Base-by-base conservation (phyloP, 345 rosid genomes). In the Zanthoxylum bungeanum region DNA sequence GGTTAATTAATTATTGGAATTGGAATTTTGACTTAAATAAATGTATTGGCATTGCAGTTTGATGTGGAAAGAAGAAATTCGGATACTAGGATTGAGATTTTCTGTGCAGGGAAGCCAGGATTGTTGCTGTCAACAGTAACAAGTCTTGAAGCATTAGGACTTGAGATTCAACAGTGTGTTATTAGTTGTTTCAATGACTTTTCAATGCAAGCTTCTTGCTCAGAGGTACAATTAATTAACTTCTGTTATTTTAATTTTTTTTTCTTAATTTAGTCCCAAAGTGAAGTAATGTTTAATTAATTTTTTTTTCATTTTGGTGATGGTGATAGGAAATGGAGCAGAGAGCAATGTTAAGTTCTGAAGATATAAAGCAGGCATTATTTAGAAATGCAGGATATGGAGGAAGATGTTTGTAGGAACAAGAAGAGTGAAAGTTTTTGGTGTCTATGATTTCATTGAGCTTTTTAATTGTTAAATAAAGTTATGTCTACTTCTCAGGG, bases 111-210 rank as follows among this genome's bases (percentile, higher is more conserved):
- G 0, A 92, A 85, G 79, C 98, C 97, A 40, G 97, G 98, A 44
- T 39, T 94, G 76, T 69, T 92, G 82, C 68, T 89, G 42, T 87
- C 98, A 46, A 90, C 98, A 24, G 91, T 90, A 39, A 80, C 68
- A 79, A 92, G 98, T 49, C 78, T 94, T 66, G 98, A 94, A 80
- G 87, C 91, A 61, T 72, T 90, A 51, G 98, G 97, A 50, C 77
- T 90, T 70, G 98, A 94, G 82, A 91, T 94, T 76, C 90, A 94
- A 78, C 97, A 92, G 30, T 89, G 97, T 82, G 93, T 92, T 27
- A 83, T 90, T n/a, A 94, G 98, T 71, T 94, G 97, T 76, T 94
- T 94, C 77, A 88, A 83, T 78, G 98, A 94, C 71, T 94, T 90
- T 73, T 86, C 97, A 44, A 79, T 87, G 84, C 97, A 92, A 80